Evolutionary conservation across 2,329 filamentous ascomycete species (phyloP), one percentile per base, ranked within the genome.

Genomic region (Endothia cerciana): DNA sequence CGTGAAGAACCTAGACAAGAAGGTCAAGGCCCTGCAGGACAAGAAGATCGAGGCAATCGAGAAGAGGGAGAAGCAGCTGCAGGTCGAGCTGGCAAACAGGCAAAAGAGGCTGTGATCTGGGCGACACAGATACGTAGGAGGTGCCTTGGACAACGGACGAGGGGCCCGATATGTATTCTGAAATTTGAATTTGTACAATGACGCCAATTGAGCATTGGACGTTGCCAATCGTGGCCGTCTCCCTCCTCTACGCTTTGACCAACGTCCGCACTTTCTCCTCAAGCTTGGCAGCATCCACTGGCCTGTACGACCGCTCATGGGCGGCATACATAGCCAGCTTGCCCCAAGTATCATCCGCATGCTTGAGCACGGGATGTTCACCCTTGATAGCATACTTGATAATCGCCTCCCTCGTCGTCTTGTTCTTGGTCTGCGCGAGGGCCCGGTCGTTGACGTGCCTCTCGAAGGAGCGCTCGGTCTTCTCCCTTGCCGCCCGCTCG

Each of bases 21-120:
- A 81, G 72, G 78, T 85, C 72, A 80, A 83, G 72, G 82, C 82
- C 76, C 68, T 80, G 65, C 83, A 84, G 77, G 81, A 85, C 65
- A 84, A 84, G 76, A 79, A 81, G 74, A 81, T 86, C 77, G 79
- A 80, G 73, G 79, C 77, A 63, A 80, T 87, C 57, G 80, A 85
- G 56, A 72, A 71, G 13, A 78, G 77, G 49, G 85, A 88, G 78
- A 82, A 83, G 72, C 78, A 81, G 72, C 75, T 78, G 2, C 69
- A 84, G 33, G 79, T 79, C 71, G 75, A 80, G 73, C 71, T 82
- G 19, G 76, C 74, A 70, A 74, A 73, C 67, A 66, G 65, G 25
- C 49, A 47, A 45, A 66, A 65, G 57, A 49, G 64, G 38, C 51
- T 68, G 57, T 68, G 47, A 60, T 41, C 25, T 28, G 28, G n/a